Conservation (phyloP, 192 early-diverging fungal species). For the Phycomyces nitens region DNA sequence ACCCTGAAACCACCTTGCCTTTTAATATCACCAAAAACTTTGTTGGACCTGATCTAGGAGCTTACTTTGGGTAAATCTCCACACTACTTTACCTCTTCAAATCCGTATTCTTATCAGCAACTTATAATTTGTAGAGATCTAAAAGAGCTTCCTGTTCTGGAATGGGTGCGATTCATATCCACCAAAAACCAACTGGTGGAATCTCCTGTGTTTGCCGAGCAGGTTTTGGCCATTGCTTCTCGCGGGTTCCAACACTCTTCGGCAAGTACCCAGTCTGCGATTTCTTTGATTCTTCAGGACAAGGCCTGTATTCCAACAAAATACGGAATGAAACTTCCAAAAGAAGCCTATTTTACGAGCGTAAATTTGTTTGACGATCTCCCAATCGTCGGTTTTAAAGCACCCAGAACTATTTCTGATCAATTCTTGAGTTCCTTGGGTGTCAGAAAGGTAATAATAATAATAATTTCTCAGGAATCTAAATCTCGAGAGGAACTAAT, state of each 20-base stretch:
- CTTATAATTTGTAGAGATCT: constrained; percentile 14
- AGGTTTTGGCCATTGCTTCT: constrained; percentile 52
- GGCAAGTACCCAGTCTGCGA: constrained; percentile 25
- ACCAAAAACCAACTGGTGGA: constrained; percentile 42
- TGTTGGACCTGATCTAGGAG: constrained; percentile 51
- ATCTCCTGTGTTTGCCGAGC: constrained; percentile 62
- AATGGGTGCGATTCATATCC: constrained; percentile 61
- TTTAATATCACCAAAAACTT: constrained; percentile 64
- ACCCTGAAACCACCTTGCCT: constrained; percentile 60
- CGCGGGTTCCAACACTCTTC: constrained; percentile 42
- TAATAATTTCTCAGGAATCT: too few relatives aligned
- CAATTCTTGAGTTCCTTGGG: constrained; percentile 63
- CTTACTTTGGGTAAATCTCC: constrained; percentile 42
- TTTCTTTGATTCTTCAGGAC: constrained; percentile 27
- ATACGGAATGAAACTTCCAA: constrained; percentile 61
- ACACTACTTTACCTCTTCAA: too few relatives aligned
- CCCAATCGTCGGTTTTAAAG: constrained; percentile 62
- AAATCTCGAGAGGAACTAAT: too few relatives aligned
- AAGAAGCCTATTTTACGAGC: constrained; percentile 71
- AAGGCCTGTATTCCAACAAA: constrained; percentile 70
- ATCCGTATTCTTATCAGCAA: neutral
- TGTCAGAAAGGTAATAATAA: constrained; percentile 64
- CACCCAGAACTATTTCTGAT: constrained; percentile 47
- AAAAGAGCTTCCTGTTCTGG: constrained; percentile 55
- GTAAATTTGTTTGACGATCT: constrained; percentile 84